Evolutionary conservation across 352 stramenopile genomes (phyloP).

Genomic region (Globisporangium cylindrosporum): DNA sequence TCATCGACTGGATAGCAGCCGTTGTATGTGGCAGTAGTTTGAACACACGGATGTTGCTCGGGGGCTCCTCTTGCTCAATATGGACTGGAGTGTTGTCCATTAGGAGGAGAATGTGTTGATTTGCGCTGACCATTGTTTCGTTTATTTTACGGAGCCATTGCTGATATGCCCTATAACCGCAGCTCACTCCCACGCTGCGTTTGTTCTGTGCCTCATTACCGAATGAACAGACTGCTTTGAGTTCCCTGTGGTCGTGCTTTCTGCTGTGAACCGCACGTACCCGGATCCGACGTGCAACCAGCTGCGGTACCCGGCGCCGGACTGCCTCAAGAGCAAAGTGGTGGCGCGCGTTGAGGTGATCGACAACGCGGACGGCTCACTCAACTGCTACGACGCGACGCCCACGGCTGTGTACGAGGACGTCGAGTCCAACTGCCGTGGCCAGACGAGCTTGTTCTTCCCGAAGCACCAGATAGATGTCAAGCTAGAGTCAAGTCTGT

Average conservation of each 20-base stretch:
- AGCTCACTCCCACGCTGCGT: no score
- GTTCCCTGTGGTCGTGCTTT: conserved; percentile 48
- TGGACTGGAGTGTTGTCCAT: neutral
- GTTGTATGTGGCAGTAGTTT: neutral
- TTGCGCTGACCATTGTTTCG: no score
- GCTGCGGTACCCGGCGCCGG: conserved; percentile 30
- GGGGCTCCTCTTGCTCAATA: neutral
- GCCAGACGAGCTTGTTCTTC: conserved; percentile 59
- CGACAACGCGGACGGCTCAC: conserved; percentile 35
- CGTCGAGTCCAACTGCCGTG: conserved; percentile 48
- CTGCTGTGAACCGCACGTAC: conserved; percentile 34
- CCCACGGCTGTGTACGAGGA: conserved; percentile 31
- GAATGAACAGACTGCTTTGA: conserved; percentile 39
- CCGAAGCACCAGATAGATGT: conserved; percentile 29
- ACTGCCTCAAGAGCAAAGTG: conserved; percentile 50
- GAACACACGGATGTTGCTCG: neutral
- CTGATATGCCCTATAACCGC: no score
- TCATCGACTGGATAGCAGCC: neutral
- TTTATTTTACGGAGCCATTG: no score
- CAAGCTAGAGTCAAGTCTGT: no score
- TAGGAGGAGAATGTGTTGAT: no score
- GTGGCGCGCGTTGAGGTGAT: conserved; percentile 48
- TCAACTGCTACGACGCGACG: conserved; percentile 41
- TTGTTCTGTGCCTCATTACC: neutral
- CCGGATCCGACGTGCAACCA: conserved; percentile 48